Conservation (phyloP, 1,284 basidiomycete species). For the Xanthoconium separans region DNA sequence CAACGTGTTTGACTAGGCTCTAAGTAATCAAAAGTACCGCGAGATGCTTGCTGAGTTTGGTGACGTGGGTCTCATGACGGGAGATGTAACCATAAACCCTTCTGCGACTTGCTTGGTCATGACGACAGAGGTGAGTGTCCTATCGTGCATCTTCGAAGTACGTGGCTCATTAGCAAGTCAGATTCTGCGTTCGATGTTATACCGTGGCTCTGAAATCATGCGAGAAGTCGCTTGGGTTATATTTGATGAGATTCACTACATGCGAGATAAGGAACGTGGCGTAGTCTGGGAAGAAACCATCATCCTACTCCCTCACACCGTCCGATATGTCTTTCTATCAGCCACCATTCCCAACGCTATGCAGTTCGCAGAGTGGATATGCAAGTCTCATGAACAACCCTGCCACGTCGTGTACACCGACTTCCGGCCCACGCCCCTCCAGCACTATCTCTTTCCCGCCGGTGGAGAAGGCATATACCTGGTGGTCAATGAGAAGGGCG, state of each 20-base stretch:
- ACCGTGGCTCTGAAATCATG: constrained; percentile 98
- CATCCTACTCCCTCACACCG: constrained; percentile 93
- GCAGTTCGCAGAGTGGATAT: constrained; percentile 99
- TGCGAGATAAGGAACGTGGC: constrained; percentile 94
- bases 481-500: constrained; percentile 96
- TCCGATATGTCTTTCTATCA: constrained; percentile 99
- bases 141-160: not conserved
- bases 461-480: constrained; percentile 97
- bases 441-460: constrained; percentile 97
- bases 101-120: constrained; percentile 97
- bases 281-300: constrained; percentile 94
- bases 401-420: constrained; percentile 99
- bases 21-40: constrained; percentile 98
- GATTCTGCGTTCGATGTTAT: constrained; percentile 99
- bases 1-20: constrained; percentile 53
- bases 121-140: constrained; percentile 87
- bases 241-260: constrained; percentile 99
- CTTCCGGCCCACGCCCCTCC: constrained; percentile 96
- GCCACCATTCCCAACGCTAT: constrained; percentile 99
- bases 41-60: constrained; percentile 97
- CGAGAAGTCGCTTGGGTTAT: constrained; percentile 99
- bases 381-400: constrained; percentile 94
- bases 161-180: constrained; percentile 31
- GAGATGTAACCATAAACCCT: constrained; percentile 99
- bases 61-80: constrained; percentile 99